Evolutionary conservation across 2,329 filamentous ascomycete genomes (phyloP), one percentile per base, ranked within the genome.

Genomic region (Colletotrichum echinochloae): DNA sequence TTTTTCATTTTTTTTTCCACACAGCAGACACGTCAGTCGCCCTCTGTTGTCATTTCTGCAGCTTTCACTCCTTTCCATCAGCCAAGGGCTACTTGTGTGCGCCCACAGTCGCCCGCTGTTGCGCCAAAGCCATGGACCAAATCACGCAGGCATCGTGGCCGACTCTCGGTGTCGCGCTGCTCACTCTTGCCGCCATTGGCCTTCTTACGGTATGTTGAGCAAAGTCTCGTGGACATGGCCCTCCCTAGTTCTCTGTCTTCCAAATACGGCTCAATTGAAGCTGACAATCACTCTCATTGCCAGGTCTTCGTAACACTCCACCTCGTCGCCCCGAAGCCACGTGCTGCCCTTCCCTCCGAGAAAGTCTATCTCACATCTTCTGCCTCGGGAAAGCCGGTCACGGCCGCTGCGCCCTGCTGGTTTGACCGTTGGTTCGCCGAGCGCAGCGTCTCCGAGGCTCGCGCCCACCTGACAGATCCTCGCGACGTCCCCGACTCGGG

Each of bases 341-440:
- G 96, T 66, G 83, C 86, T 30, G 88, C 93, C 2, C 85, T 90
- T 41, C 85, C 88, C 5, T 94, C 93, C 39, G 96, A 99, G 80
- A 97, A 96, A 83, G 90, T 87, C 46, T 99, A 95, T 84, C 87
- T 90, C 59, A 97, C 94, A 5, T 91, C 94, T 49, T 84, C 89
- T 46, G 86, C 91, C 75, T 91, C 92, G 60, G 83, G 84, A 16
- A 75, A 75, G 26, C 71, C 75, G 30, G 26, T 55, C 26, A 82
- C 84, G 60, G 89, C 84, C 72, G 79, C 81, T 74, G 85, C 98
- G 35, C 92, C 95, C 14, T 97, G 93, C 83, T 98, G 95, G 95
- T 90, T 93, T 78, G 94, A 98, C 80, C 85, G 87, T 78, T 91
- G 91, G 88, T 87, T 90, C 39, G 86, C 85, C 59, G 89, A 88